Evolutionary conservation across 441 rosid species (phyloP).

Genomic region (Corymbia calophylla): DNA sequence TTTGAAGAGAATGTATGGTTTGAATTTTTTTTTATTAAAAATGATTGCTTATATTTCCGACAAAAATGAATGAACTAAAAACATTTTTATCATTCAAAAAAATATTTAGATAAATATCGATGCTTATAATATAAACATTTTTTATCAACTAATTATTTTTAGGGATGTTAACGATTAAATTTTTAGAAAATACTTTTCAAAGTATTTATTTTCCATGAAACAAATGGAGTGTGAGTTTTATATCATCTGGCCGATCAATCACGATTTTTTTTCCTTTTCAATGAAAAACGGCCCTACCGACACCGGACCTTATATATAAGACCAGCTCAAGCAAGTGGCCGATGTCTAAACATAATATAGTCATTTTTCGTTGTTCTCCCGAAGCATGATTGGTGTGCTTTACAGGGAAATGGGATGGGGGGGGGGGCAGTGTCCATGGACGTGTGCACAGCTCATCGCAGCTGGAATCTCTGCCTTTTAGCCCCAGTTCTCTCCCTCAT

Average conservation of each 20-base stretch:
- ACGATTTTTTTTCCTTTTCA: background rate
- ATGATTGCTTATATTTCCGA: no score
- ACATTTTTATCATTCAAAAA: no score
- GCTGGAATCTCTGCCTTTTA: background rate
- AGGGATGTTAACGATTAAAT: background rate
- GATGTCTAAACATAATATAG: background rate
- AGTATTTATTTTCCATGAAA: no score
- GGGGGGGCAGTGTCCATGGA: background rate
- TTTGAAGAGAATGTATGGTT: background rate
- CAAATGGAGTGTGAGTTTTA: no score
- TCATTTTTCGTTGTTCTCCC: background rate
- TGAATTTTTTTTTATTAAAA: accelerated
- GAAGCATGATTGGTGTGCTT: background rate
- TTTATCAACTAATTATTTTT: no score
- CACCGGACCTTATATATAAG: background rate
- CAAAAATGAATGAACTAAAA: accelerated
- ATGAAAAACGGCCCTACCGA: background rate
- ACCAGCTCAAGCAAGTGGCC: background rate
- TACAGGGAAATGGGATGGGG: background rate
- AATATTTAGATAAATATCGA: no score
- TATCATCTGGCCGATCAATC: background rate
- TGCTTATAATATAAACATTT: no score
- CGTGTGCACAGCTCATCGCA: background rate
- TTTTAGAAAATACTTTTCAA: no score
- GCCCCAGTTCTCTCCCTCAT: background rate